Conservation (phyloP, 345 rosid genomes). For the Gossypium thurberi region DNA sequence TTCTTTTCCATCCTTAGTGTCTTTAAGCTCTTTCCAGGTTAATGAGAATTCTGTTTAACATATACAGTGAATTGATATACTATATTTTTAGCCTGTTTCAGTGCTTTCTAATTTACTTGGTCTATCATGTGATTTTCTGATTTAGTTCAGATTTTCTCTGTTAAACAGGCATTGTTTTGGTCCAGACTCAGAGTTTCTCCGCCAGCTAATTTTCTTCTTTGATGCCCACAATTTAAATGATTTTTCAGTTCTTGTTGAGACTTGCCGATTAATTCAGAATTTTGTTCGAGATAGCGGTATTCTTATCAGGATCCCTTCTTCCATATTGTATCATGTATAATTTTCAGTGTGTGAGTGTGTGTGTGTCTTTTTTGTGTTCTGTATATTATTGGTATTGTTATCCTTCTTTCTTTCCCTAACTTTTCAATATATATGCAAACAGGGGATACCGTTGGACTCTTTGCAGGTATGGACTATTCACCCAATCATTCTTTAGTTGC, state of each 20-base stretch:
- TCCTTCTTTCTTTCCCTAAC: neutral
- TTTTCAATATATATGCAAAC: constrained; percentile 22
- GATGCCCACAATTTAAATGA: constrained; percentile 51
- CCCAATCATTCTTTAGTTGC: constrained; percentile 53
- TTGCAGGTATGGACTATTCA: constrained; percentile 52
- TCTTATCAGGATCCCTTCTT: constrained; percentile 3
- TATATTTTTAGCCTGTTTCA: neutral
- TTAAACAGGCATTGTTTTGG: constrained; percentile 74
- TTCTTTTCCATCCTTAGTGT: neutral
- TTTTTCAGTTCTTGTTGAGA: constrained; percentile 55
- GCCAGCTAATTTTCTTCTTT: constrained; percentile 69
- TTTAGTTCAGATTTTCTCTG: constrained; percentile 5
- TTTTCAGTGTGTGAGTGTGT: neutral
- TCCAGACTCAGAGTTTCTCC: constrained; percentile 75
- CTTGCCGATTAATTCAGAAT: constrained; percentile 50
- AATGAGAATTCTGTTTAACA: neutral
- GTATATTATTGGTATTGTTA: neutral
- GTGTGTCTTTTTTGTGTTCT: neutral
- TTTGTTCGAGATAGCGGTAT: constrained; percentile 52
- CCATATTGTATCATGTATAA: neutral
- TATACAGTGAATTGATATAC: neutral
- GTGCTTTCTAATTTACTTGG: neutral
- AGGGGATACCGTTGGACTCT: constrained; percentile 68
- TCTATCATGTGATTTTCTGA: neutral
- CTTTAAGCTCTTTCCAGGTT: neutral